A percentile compares a stretch with the other conserved stretches of the same genome.
These are phyloP conservation scores for Floccularia luteovirens DNA, from an alignment of 768 basidiomycete genomes.

Conservation along the genomic window DNA sequence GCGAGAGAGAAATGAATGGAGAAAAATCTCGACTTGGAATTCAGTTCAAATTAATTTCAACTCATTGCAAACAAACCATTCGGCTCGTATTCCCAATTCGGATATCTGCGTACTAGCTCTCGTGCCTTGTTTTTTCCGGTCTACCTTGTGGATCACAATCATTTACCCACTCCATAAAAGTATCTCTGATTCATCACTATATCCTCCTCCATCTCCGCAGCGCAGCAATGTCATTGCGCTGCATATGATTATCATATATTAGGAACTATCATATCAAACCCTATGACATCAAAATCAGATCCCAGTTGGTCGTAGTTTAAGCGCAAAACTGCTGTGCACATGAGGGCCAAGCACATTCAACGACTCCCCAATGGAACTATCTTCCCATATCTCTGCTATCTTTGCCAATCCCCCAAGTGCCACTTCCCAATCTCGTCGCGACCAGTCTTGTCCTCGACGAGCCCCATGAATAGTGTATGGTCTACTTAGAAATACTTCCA, in stretches of 20 bases:
- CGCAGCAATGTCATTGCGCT: too few species aligned
- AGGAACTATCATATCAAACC: too few species aligned
- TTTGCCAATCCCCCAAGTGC: constrained; percentile 35
- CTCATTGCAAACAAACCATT: too few species aligned
- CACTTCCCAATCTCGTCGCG: constrained; percentile 57
- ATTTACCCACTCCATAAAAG: too few species aligned
- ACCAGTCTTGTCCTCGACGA: constrained; percentile 72
- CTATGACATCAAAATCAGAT: too few species aligned
- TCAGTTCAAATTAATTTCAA: background rate
- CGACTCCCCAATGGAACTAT: constrained; percentile 43
- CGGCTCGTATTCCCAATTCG: too few species aligned
- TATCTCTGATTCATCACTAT: too few species aligned
- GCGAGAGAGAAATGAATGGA: constrained; percentile 5
- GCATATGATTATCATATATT: too few species aligned
- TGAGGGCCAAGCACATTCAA: constrained; percentile 40
- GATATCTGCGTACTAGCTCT: too few species aligned
- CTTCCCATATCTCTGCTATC: constrained; percentile 46
- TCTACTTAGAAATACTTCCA: constrained; percentile 43
- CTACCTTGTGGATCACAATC: too few species aligned
- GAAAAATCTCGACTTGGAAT: constrained; percentile 1
- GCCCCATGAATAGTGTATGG: constrained; percentile 42
- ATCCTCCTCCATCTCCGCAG: too few species aligned
- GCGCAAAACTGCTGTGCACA: constrained; percentile 37
- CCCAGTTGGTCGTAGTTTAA: constrained; percentile 30
- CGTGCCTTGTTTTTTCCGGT: too few species aligned